Evolutionary conservation across 352 stramenopile genomes (phyloP).

Genomic region (Pythium monospermum): DNA sequence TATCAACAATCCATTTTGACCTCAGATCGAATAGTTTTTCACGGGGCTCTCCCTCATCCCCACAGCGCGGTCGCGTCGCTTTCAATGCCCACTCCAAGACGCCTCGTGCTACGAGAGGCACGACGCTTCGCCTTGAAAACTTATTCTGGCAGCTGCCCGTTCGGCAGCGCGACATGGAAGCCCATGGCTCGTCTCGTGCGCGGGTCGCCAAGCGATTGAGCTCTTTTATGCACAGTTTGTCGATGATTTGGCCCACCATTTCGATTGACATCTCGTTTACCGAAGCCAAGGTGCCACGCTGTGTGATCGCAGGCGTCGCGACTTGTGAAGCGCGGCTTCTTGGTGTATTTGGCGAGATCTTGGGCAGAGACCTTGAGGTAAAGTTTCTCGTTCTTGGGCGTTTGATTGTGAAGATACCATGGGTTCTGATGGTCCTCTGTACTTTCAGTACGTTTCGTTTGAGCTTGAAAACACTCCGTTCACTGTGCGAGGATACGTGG

Average conservation of each 20-base stretch:
- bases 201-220: conserved; percentile 38
- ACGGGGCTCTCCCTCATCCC: no score
- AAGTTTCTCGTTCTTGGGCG: background rate
- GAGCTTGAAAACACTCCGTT: conserved; percentile 14
- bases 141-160: conserved; percentile 67
- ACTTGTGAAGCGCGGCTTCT: conserved; percentile 14
- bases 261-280: conserved; percentile 52
- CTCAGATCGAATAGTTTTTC: background rate
- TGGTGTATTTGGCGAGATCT: conserved; percentile 14
- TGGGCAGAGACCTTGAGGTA: conserved; percentile 13
- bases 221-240: conserved; percentile 46
- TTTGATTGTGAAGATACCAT: background rate
- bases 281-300: conserved; percentile 14
- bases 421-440: no score
- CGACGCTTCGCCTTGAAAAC: conserved; percentile 36
- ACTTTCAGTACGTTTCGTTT: conserved; percentile 20
- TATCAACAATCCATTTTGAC: background rate
- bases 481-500: conserved; percentile 48
- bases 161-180: conserved; percentile 34
- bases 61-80: conserved; percentile 44
- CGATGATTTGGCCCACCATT: conserved; percentile 69
- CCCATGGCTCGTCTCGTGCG: conserved; percentile 26
- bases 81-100: conserved; percentile 47
- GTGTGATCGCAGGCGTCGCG: background rate
- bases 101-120: conserved; percentile 29